A percentile compares a stretch with the other conserved stretches of the same genome.
Evolutionary conservation across 257 asterid genomes (phyloP).

Genomic region (Capsicum rhomboideum): DNA sequence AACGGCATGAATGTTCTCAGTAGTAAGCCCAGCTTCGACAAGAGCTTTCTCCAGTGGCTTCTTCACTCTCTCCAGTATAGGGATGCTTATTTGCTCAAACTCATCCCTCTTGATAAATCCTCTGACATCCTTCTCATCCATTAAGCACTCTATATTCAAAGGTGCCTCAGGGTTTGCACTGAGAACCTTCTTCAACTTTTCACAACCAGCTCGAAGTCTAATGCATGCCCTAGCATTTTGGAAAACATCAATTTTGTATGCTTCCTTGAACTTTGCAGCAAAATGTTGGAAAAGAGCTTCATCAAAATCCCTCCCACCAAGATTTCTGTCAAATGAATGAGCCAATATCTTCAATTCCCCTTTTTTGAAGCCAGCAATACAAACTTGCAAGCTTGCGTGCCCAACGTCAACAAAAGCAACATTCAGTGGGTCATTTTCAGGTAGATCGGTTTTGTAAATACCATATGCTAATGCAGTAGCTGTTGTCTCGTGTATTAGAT

Average conservation of each 20-base stretch:
- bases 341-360: constrained; percentile 89
- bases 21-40: constrained; percentile 60
- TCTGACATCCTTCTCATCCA: constrained; percentile 95
- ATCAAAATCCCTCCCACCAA: constrained; percentile 97
- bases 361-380: constrained; percentile 87
- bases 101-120: constrained; percentile 89
- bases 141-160: constrained; percentile 81
- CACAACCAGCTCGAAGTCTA: constrained; percentile 84
- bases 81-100: constrained; percentile 73
- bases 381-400: constrained; percentile 89
- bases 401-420: constrained; percentile 88
- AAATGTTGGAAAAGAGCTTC: constrained; percentile 84
- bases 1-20: constrained; percentile 59
- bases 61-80: constrained; percentile 86
- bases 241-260: constrained; percentile 77
- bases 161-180: constrained; percentile 97
- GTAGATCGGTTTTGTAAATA: constrained; percentile 86
- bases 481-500: constrained; percentile 84
- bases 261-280: constrained; percentile 86
- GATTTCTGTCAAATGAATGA: constrained; percentile 77
- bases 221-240: constrained; percentile 91
- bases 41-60: constrained; percentile 90
- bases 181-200: constrained; percentile 24
- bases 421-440: constrained; percentile 75
- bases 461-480: constrained; percentile 97